Evolutionary conservation across 176 grass and related monocot genomes (phyloP).

Genomic region (Carex littledalei): DNA sequence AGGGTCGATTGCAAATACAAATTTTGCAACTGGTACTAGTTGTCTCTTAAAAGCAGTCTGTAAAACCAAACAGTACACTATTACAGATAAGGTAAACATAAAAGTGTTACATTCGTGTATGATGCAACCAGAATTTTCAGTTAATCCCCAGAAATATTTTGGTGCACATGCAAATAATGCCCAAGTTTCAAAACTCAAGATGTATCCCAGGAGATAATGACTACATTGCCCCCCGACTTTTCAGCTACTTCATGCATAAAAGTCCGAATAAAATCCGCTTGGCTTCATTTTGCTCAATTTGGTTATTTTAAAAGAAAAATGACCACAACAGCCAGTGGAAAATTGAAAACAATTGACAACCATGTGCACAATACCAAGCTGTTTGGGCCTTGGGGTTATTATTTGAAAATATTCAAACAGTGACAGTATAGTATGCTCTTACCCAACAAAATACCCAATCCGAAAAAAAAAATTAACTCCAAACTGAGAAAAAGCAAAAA

Average conservation of each 20-base stretch:
- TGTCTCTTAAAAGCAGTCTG: neutral
- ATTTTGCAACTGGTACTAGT: neutral
- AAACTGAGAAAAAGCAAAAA: conserved; percentile 20
- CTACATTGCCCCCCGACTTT: neutral
- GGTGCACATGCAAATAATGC: neutral
- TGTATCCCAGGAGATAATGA: neutral
- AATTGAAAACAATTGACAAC: neutral
- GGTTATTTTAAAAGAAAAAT: neutral
- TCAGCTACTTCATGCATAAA: neutral
- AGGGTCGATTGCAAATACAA: neutral
- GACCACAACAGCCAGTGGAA: neutral
- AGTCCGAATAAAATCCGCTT: neutral
- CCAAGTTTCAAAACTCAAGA: neutral
- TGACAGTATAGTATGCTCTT: neutral
- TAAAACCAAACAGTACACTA: neutral
- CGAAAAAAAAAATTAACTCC: neutral
- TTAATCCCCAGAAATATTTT: neutral
- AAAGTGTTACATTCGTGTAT: neutral
- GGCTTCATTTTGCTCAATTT: neutral
- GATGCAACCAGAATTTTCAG: neutral
- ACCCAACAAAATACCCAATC: neutral
- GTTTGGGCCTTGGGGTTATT: neutral
- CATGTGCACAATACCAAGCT: neutral
- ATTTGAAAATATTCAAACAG: neutral
- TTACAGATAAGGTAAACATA: neutral